Percentiles rank a stretch among this genome's conserved stretches.
Conservation (phyloP, 2,329 filamentous ascomycete genomes). For the Penicillium sp. region DNA sequence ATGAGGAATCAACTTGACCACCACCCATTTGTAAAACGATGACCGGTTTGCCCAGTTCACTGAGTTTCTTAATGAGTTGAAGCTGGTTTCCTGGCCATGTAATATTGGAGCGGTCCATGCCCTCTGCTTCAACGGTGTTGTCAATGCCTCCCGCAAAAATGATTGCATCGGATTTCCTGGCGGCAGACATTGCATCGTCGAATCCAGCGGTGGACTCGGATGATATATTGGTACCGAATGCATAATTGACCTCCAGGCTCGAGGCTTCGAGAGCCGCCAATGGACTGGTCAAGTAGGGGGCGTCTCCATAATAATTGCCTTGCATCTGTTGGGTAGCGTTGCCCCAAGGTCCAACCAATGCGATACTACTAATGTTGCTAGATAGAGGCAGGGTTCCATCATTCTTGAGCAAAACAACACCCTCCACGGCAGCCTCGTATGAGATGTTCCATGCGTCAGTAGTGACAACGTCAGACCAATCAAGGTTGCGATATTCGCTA, state of each 20-base stretch:
- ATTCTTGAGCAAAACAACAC: constrained; percentile 1
- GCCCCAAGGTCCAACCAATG: constrained; percentile 59
- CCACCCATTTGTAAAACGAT: constrained; percentile 46
- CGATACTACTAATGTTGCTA: constrained; percentile 43
- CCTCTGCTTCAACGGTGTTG: constrained; percentile 43
- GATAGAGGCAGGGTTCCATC: constrained; percentile 49
- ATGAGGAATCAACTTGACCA: constrained; percentile 44
- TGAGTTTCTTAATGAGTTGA: constrained; percentile 39
- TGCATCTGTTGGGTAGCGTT: constrained; percentile 58
- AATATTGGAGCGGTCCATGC: constrained; percentile 41
- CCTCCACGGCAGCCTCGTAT: background rate
- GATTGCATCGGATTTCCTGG: constrained; percentile 37
- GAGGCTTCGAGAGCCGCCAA: constrained; percentile 52
- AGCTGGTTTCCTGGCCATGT: constrained; percentile 45
- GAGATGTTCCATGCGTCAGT: constrained; percentile 54
- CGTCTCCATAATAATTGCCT: constrained; percentile 58
- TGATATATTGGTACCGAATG: constrained; percentile 36
- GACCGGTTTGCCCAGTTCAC: constrained; percentile 37
- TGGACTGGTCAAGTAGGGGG: constrained; percentile 57
- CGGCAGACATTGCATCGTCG: constrained; percentile 32
- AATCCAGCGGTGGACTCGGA: constrained; percentile 32
- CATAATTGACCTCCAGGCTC: constrained; percentile 48
- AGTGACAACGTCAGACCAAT: constrained; percentile 56
- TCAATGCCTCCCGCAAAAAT: constrained; percentile 45
- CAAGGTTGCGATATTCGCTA: constrained; percentile 51